Conservation (phyloP, 2,329 filamentous ascomycete genomes). For the Elsinoe fawcettii region DNA sequence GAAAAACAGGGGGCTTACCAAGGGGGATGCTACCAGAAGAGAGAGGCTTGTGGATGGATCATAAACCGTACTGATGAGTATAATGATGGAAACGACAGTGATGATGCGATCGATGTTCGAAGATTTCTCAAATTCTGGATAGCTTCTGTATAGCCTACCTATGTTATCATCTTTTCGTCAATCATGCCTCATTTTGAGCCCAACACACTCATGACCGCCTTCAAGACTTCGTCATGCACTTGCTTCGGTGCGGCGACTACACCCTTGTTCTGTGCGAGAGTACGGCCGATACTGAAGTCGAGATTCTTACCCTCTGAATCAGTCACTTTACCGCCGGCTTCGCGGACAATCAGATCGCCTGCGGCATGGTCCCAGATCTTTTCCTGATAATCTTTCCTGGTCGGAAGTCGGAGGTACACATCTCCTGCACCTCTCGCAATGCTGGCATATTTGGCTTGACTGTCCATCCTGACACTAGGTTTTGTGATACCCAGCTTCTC, state of each 20-base stretch:
- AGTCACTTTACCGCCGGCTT: slow-evolving; percentile 86
- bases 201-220: slow-evolving; percentile 75
- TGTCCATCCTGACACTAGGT: slow-evolving; percentile 92
- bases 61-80: slow-evolving; percentile 1
- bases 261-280: slow-evolving; percentile 82
- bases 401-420: slow-evolving; percentile 84
- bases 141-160: slow-evolving; percentile 1
- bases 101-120: background rate
- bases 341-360: slow-evolving; percentile 85
- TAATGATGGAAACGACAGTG: background rate
- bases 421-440: slow-evolving; percentile 92
- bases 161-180: slow-evolving; percentile 1
- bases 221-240: slow-evolving; percentile 68
- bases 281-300: slow-evolving; percentile 81
- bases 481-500: slow-evolving; percentile 76
- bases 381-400: slow-evolving; percentile 82
- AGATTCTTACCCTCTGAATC: slow-evolving; percentile 78
- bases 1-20: slow-evolving; percentile 25
- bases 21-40: slow-evolving; percentile 27
- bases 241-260: slow-evolving; percentile 78
- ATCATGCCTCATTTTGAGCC: slow-evolving; percentile 32
- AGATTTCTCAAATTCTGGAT: background rate
- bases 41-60: slow-evolving; percentile 25
- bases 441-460: slow-evolving; percentile 93
- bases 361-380: slow-evolving; percentile 99